Evolutionary conservation across 2,329 filamentous ascomycete species (phyloP), one percentile per base, ranked within the genome.

Genomic region (Neofusicoccum kwambonambiense): DNA sequence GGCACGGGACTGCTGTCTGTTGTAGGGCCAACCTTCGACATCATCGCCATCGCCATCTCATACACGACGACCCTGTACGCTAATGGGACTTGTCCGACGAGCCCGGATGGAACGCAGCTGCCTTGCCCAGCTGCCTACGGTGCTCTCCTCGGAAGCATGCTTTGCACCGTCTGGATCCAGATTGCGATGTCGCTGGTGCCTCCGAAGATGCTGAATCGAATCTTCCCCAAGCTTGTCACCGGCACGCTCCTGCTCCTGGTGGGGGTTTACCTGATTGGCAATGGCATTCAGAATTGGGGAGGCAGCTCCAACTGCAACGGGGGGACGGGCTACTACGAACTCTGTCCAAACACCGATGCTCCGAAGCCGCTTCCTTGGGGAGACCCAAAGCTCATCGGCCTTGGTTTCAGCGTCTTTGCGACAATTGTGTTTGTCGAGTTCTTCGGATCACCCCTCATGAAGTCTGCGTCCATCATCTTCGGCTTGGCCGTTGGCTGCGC

Each of bases 91-190:
- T 74, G 71, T 57, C 69, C 71, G 34, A 63, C 69, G 0, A 51
- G 49, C n/a, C 42, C 52, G 1, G 70, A 74, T 51, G 71, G 70
- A 3, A 74, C 71, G 5, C 67, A 70, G 60, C 69, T 9, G 69
- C 54, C 54, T 8, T 57, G 54, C 15, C 54, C 54, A 2, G 22
- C 71, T 13, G 71, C 69, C 7, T 74, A 71, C 68, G 72, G 72
- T n/a, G 72, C 72, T 4, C 64, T 69, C 17, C 54, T 73, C 8
- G 71, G 71, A 7, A 71, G 69, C 9, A 78, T 81, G 68, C 71
- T 82, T 11, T 82, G 80, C 66, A 81, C 79, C 4, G 79, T 80
- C 4, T 81, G 78, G 70, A 67, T 73, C 4, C 69, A 62, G 22
- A 57, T 57, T 11, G 54, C 12, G 12, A 69, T 73, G 68, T 68